These are phyloP conservation scores for Hymenoscyphus salicellus DNA, from an alignment of 2,329 filamentous ascomycete species.

Conservation along the genomic window DNA sequence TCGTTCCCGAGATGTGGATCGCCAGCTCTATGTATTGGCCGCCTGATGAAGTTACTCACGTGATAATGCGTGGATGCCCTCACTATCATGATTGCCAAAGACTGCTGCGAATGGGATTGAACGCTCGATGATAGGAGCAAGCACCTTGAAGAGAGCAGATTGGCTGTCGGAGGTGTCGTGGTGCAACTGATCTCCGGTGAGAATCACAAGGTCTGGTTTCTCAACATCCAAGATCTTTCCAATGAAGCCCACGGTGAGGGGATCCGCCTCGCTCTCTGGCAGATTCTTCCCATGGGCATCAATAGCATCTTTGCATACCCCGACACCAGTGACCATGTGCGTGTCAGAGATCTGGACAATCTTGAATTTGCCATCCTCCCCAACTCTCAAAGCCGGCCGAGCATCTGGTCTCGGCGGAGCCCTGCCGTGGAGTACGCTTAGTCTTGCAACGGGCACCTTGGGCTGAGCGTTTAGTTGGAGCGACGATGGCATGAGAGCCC, in stretches of 20 bases:
- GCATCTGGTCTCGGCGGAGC: constrained; percentile 54
- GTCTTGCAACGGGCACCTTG: constrained; percentile 38
- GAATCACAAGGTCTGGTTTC: constrained; percentile 82
- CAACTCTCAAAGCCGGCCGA: constrained; percentile 52
- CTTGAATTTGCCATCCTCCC: constrained; percentile 87
- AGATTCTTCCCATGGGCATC: constrained; percentile 37
- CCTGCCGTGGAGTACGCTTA: constrained; percentile 48
- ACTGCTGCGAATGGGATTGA: constrained; percentile 89
- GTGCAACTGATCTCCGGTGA: constrained; percentile 91
- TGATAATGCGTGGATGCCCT: constrained; percentile 50
- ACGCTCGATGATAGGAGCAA: constrained; percentile 73
- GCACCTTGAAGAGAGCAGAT: constrained; percentile 82
- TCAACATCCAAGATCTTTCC: constrained; percentile 82
- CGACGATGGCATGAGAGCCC: constrained; percentile 47
- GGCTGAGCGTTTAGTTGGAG: constrained; percentile 37
- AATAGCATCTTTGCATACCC: constrained; percentile 78
- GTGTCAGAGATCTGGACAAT: constrained; percentile 93
- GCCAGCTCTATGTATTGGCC: constrained; percentile 26
- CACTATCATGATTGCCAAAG: constrained; percentile 95
- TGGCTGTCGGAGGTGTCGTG: constrained; percentile 80
- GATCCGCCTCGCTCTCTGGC: constrained; percentile 83
- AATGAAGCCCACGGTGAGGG: constrained; percentile 83
- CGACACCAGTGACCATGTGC: constrained; percentile 84
- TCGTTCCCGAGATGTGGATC: constrained; percentile 29
- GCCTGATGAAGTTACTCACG: constrained; percentile 37